Evolutionary conservation across 2,329 filamentous ascomycete genomes (phyloP).

Genomic region (Sarocladium oryzae): DNA sequence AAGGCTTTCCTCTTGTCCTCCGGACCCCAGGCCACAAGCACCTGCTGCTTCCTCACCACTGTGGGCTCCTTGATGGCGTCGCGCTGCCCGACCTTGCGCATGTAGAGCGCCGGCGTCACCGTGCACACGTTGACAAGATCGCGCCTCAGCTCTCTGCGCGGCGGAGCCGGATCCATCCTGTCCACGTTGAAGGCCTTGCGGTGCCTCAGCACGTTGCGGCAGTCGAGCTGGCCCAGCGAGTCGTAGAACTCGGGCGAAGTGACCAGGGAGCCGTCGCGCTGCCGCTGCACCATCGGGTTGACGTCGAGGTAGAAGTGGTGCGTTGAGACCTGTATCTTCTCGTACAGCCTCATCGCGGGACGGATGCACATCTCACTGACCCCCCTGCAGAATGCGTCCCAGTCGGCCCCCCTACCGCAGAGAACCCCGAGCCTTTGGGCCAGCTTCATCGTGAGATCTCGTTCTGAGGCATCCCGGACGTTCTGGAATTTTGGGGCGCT

Average conservation of each 20-base stretch:
- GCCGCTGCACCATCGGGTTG: slow-evolving; percentile 23
- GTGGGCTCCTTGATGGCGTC: slow-evolving; percentile 26
- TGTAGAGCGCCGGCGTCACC: slow-evolving; percentile 28
- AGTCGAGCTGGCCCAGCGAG: slow-evolving; percentile 25
- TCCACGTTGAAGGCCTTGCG: slow-evolving; percentile 27
- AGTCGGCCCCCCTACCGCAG: slow-evolving; percentile 19
- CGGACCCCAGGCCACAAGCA: slow-evolving; percentile 32
- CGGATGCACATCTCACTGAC: slow-evolving; percentile 23
- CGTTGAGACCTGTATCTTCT: slow-evolving; percentile 31
- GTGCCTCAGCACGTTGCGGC: slow-evolving; percentile 30
- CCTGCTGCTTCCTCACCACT: slow-evolving; percentile 30
- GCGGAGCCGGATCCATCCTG: slow-evolving; percentile 25
- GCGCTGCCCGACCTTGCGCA: slow-evolving; percentile 28
- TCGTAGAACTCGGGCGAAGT: slow-evolving; percentile 24
- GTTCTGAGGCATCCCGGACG: slow-evolving; percentile 18
- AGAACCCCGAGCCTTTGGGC: slow-evolving; percentile 22
- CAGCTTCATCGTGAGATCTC: slow-evolving; percentile 23
- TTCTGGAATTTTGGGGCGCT: slow-evolving; percentile 22
- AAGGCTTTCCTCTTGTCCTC: slow-evolving; percentile 25
- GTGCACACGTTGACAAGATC: slow-evolving; percentile 28
- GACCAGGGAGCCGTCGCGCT: slow-evolving; percentile 16
- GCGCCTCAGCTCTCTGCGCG: slow-evolving; percentile 23
- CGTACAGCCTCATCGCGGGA: slow-evolving; percentile 30
- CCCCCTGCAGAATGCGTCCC: slow-evolving; percentile 16
- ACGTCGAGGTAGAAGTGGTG: slow-evolving; percentile 31